These are phyloP conservation scores for Candida tallmaniae DNA, from an alignment of 805 yeast genomes.

Conservation along the genomic window DNA sequence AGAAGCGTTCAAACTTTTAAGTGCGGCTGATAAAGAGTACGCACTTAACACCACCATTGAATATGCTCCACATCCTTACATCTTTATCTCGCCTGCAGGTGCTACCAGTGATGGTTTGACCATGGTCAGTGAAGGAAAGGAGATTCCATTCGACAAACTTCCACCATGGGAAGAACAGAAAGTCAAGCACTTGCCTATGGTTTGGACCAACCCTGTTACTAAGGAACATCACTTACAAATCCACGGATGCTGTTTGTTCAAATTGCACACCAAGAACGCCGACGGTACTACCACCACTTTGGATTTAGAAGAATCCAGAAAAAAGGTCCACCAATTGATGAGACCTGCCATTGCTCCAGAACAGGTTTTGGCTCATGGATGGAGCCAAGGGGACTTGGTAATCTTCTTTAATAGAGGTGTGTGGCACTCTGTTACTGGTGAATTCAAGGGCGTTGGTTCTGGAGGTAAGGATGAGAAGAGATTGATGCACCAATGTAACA, in stretches of 20 bases:
- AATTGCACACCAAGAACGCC: slow-evolving; percentile 47
- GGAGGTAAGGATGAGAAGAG: slow-evolving; percentile 65
- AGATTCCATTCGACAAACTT: slow-evolving; percentile 57
- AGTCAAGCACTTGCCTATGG: slow-evolving; percentile 75
- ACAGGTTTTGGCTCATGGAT: slow-evolving; percentile 72
- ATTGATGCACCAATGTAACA: slow-evolving; percentile 91
- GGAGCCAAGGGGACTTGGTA: slow-evolving; percentile 82
- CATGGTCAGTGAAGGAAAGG: slow-evolving; percentile 78
- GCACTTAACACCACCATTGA: slow-evolving; percentile 78
- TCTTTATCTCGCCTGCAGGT: slow-evolving; percentile 71
- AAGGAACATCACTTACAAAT: slow-evolving; percentile 79
- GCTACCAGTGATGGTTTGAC: slow-evolving; percentile 87
- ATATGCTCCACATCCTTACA: slow-evolving; percentile 92
- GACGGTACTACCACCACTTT: slow-evolving; percentile 48
- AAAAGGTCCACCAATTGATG: slow-evolving; percentile 69
- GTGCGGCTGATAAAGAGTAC: slow-evolving; percentile 65
- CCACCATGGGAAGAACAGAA: slow-evolving; percentile 83
- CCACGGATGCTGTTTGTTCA: slow-evolving; percentile 82
- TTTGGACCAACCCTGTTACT: slow-evolving; percentile 90
- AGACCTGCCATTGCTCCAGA: slow-evolving; percentile 79
- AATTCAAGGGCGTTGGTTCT: slow-evolving; percentile 46
- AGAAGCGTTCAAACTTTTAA: slow-evolving; percentile 62
- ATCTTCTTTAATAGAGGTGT: slow-evolving; percentile 87
- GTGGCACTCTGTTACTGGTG: slow-evolving; percentile 91
- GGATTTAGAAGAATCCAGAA: slow-evolving; percentile 69